Base-by-base conservation (phyloP, 345 rosid genomes). In the Populus ilicifolia region DNA sequence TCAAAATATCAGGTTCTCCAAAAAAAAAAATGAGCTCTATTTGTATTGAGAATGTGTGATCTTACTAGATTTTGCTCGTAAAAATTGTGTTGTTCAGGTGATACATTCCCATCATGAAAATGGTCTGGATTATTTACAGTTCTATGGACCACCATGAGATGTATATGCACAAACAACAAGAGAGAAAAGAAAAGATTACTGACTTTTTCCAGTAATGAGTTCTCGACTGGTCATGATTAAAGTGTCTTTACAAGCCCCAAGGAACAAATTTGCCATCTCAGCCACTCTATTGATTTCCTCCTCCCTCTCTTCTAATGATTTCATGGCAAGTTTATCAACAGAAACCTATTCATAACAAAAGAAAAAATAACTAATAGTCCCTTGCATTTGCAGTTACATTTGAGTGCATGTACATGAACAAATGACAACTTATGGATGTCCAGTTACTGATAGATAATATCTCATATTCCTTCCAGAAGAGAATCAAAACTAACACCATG, bases 161-260 rank as follows among this genome's bases (percentile, higher is more conserved):
- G 59, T 29, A 61, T 16, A 43, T 59, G 23, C 39, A 30, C 35
- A 33, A 38, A 69, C 23, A 36, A 17, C 18, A 77, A 72, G 23
- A 2, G 21, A 67, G 39, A 76, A 13, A 50, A 72, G 68, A 75
- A 56, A 76, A 68, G 46, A 39, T 66, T 65, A 83, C 90, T 35
- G 70, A 95, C 99, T 81, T 89, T 90, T 93, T 67, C 99, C 98
- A 6, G 88, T 89, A 86, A 95, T 84, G 77, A 95, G 99, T 80
- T 88, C 86, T 75, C 99, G 93, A 76, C 99, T 93, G 75, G 97
- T 93, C 97, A 95, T 89, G 77, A 95, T 84, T 38, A 95, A 87
- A 65, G 99, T 92, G 74, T 93, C 97, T 72, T 85, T 95, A 76
- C 66, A 81, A 75, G 90, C 85, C 25, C 80, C 80, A 76, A 95